Base-by-base conservation (phyloP, 2,329 filamentous ascomycete genomes). In the Microsporum canis region DNA sequence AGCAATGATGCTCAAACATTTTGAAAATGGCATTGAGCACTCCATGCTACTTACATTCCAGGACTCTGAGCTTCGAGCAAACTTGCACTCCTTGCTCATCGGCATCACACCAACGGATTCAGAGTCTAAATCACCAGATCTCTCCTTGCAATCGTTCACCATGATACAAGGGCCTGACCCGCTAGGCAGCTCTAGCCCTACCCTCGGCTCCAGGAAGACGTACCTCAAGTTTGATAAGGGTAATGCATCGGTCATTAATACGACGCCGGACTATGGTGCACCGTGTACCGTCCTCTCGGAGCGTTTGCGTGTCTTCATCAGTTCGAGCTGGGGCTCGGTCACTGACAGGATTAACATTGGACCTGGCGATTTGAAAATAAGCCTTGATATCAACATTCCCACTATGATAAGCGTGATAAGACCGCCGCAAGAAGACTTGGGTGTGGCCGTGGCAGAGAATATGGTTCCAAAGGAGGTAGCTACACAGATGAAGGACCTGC, bases 281-380 rank as follows among this genome's bases (percentile, higher is more conserved):
- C 78, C 84, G 0, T 81, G 83, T 1, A 89, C 88, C 0, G 85
- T 95, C 33, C 79, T 91, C 59, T 89, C 89, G 0, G 87, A 94
- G 68, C 83, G 82, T 66, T 76, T 96, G 63, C 84, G 90, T 33
- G 80, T 95, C 17, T 81, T 95, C 59, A 79, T 89, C 36, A 85
- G 90, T 61, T 89, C 88, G 65, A 83, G 87, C 63, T 84, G 86
- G 66, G 89, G 90, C 57, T 89, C 86, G 47, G 78, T 95, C 14
- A 89, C 88, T 1, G 91, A 96, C 73, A 84, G 91, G 41, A 80
- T 96, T 69, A 95, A 95, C 66, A 79, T 95, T 60, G 78, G 81
- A 1, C 86, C 86, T 8, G 88, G 88, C n/a, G 87, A 90, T 72
- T 71, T 90, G 66, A 83, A 84, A 67, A 71, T 91, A 57, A 80